phyloP scores from a whole-genome alignment of 345 rosid species.

The Hibiscus trionum region DNA sequence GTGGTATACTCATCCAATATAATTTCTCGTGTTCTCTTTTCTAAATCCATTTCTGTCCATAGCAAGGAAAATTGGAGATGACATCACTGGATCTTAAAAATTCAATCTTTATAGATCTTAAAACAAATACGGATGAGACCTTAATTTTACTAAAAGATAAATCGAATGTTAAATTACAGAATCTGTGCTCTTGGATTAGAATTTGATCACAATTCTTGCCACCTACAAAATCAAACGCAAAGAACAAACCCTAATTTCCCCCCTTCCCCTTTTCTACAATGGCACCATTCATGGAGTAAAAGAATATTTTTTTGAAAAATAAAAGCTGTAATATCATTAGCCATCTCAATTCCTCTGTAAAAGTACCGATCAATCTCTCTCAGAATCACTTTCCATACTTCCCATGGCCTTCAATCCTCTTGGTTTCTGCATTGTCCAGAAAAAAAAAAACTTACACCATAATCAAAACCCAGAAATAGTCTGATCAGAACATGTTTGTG shows the following conservation, averaged over 20 bases:
- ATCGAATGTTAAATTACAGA: too few species aligned
- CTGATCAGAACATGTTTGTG: background rate
- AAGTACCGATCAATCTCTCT: slow-evolving; percentile 1
- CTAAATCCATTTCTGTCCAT: too few species aligned
- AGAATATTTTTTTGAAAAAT: background rate
- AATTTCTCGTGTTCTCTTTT: too few species aligned
- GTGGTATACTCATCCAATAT: too few species aligned
- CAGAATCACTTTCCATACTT: slow-evolving; percentile 55
- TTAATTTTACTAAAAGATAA: too few species aligned
- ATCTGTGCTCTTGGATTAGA: background rate
- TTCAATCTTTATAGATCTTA: too few species aligned
- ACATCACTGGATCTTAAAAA: too few species aligned
- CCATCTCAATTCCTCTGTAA: background rate
- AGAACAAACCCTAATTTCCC: background rate
- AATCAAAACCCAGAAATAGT: background rate
- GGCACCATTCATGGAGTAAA: background rate
- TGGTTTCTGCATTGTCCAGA: slow-evolving; percentile 31
- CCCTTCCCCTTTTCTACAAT: background rate
- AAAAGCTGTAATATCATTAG: background rate
- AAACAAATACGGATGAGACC: too few species aligned
- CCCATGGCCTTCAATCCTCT: slow-evolving; percentile 69
- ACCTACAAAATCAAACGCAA: slow-evolving; percentile 3
- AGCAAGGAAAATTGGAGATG: too few species aligned
- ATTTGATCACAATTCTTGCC: background rate
- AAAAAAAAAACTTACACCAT: background rate